Conservation (phyloP, 2,329 filamentous ascomycete species). For the Penicillium hesseltinei region DNA sequence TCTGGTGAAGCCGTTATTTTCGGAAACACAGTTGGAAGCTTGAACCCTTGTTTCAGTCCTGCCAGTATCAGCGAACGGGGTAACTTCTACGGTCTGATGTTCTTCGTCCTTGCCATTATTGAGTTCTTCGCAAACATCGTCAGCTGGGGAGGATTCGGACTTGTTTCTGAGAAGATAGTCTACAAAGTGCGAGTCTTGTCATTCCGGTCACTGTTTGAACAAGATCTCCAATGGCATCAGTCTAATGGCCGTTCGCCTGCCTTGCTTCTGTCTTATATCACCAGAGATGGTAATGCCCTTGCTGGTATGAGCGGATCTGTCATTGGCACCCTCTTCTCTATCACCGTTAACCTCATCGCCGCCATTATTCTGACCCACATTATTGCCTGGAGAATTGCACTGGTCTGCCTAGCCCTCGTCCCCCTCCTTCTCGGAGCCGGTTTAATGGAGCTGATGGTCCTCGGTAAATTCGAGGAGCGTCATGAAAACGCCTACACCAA, state of each 20-base stretch:
- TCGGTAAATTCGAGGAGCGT: slow-evolving; percentile 58
- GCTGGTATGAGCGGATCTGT: slow-evolving; percentile 69
- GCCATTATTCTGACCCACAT: slow-evolving; percentile 69
- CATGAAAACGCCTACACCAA: slow-evolving; percentile 53
- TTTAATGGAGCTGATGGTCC: slow-evolving; percentile 63
- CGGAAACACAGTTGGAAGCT: slow-evolving; percentile 57
- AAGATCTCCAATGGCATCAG: slow-evolving; percentile 70
- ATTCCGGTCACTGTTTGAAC: slow-evolving; percentile 63
- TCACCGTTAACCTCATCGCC: slow-evolving; percentile 65
- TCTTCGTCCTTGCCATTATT: slow-evolving; percentile 60
- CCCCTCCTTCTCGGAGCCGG: slow-evolving; percentile 68
- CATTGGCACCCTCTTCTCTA: slow-evolving; percentile 67
- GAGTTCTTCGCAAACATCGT: slow-evolving; percentile 62
- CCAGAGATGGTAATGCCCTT: slow-evolving; percentile 65
- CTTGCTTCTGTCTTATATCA: slow-evolving; percentile 65
- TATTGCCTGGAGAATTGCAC: slow-evolving; percentile 71
- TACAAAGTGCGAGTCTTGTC: slow-evolving; percentile 63
- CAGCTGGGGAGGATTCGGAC: slow-evolving; percentile 59
- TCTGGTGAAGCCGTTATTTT: slow-evolving; percentile 60
- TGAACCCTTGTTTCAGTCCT: slow-evolving; percentile 54
- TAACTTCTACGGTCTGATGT: slow-evolving; percentile 56
- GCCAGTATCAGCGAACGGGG: slow-evolving; percentile 51
- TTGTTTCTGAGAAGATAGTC: slow-evolving; percentile 63
- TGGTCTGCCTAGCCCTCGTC: slow-evolving; percentile 68
- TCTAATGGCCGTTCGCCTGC: slow-evolving; percentile 62